Conservation (phyloP, 225 moss, liverwort and hornwort genomes). For the Asterella californica region DNA sequence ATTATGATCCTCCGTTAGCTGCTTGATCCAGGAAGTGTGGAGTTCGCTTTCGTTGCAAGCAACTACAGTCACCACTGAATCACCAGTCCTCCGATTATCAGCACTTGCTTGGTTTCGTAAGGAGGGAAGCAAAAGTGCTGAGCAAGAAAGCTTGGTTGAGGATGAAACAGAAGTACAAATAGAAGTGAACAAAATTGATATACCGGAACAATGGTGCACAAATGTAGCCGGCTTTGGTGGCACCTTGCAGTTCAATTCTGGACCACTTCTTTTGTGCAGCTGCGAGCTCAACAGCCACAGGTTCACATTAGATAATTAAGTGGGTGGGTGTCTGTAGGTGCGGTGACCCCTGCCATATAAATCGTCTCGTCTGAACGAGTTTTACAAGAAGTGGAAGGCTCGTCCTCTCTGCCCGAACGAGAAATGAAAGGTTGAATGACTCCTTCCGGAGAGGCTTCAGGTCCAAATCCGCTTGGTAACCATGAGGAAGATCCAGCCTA, state of each 20-base stretch:
- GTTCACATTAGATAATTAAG: background rate
- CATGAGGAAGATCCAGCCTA: conserved; percentile 17
- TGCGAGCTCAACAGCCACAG: background rate
- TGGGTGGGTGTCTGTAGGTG: background rate
- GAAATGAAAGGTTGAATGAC: background rate
- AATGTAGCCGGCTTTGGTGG: background rate
- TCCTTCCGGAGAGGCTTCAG: background rate
- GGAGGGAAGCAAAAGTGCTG: no score
- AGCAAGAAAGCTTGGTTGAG: background rate
- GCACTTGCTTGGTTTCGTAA: no score
- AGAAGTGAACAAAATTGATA: background rate
- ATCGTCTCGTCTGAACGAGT: background rate
- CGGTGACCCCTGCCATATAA: background rate
- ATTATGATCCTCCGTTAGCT: no score
- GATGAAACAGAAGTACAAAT: background rate
- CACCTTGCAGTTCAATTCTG: background rate
- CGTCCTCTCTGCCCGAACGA: background rate
- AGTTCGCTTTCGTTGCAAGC: no score
- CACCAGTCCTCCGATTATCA: no score
- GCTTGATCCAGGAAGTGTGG: no score
- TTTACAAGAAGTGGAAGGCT: no score
- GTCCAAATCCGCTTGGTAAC: background rate
- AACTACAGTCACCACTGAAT: no score
- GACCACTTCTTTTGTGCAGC: background rate
- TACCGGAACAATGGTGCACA: background rate